Percentiles rank a stretch among this genome's conserved stretches.
phyloP scores from a whole-genome alignment of 1,284 basidiomycete genomes.

The Melampsora abietis-canadensis region DNA sequence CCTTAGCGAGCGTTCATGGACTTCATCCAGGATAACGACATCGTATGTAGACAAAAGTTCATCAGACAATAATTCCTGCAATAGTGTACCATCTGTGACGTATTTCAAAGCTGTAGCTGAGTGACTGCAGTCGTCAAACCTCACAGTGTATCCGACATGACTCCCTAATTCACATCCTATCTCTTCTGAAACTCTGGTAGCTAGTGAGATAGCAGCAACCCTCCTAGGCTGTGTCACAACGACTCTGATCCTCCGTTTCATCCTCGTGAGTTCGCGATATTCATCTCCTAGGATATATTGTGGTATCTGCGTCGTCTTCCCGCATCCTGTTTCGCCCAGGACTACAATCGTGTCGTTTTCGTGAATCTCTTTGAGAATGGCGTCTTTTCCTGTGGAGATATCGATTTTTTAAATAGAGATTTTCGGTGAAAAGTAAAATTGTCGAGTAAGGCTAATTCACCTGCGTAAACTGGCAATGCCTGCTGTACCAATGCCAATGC shows the following conservation, averaged over 20 bases:
- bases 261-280: slow-evolving; percentile 60
- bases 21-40: slow-evolving; percentile 90
- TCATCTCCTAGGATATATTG: slow-evolving; percentile 75
- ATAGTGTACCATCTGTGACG: slow-evolving; percentile 93
- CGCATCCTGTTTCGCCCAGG: slow-evolving; percentile 93
- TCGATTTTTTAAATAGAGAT: not conserved
- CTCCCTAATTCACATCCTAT: slow-evolving; percentile 67
- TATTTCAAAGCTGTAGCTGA: slow-evolving; percentile 79
- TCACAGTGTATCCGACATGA: slow-evolving; percentile 86
- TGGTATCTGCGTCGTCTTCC: slow-evolving; percentile 94
- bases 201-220: slow-evolving; percentile 89
- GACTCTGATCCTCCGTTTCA: slow-evolving; percentile 65
- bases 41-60: slow-evolving; percentile 76
- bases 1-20: slow-evolving; percentile 89
- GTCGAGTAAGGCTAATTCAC: not conserved
- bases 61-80: slow-evolving; percentile 80
- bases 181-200: slow-evolving; percentile 81
- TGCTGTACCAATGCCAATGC: slow-evolving; percentile 15
- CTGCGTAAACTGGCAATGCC: slow-evolving; percentile 28
- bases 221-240: slow-evolving; percentile 78
- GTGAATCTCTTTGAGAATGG: slow-evolving; percentile 69
- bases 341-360: slow-evolving; percentile 84
- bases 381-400: slow-evolving; percentile 64
- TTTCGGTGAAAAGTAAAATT: not conserved
- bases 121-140: slow-evolving; percentile 78